Conservation (phyloP, 176 grass and related monocot genomes). For the Carex cristatella region DNA sequence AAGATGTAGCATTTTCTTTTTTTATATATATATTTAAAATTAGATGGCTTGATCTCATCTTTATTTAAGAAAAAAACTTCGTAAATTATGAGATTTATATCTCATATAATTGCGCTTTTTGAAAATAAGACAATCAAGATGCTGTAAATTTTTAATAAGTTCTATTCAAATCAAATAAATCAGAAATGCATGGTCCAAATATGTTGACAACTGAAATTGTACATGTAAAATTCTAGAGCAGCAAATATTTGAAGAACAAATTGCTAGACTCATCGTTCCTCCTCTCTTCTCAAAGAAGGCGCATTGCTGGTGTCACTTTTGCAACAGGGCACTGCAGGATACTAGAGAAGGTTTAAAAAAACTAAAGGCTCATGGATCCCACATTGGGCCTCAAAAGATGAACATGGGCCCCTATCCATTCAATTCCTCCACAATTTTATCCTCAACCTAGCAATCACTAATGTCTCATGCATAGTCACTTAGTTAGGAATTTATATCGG, state of each 20-base stretch:
- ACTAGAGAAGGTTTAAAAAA: constrained; percentile 3
- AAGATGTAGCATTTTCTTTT: too few relatives aligned
- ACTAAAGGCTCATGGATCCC: background rate
- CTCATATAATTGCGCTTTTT: background rate
- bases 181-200: background rate
- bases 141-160: background rate
- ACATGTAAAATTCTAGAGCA: background rate
- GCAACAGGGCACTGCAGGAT: background rate
- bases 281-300: background rate
- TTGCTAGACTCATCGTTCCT: background rate
- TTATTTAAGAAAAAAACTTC: too few relatives aligned
- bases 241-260: background rate
- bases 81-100: background rate
- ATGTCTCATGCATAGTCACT: background rate
- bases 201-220: background rate
- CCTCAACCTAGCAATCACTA: background rate
- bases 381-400: background rate
- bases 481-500: too few relatives aligned
- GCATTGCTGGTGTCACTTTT: background rate
- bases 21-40: too few relatives aligned
- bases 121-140: too few relatives aligned
- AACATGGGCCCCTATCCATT: constrained; percentile 25
- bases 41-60: too few relatives aligned
- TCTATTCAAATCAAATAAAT: background rate
- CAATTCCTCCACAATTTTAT: constrained; percentile 12